Evolutionary conservation across 164 flowering plant genomes (phyloP).

Genomic region (Vitis riparia): DNA sequence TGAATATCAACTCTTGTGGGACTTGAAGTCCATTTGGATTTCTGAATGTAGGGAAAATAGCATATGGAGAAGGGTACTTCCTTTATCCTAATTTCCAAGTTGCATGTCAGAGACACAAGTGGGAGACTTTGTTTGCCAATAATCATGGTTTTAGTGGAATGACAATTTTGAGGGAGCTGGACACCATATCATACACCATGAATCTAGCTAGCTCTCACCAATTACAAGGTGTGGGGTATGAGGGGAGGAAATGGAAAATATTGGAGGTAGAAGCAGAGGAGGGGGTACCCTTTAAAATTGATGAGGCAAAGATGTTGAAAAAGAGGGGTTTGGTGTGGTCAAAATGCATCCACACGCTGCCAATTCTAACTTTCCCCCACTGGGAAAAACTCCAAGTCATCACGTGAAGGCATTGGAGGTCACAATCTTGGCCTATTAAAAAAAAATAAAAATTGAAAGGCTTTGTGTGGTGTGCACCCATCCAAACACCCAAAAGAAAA

Average conservation of each 20-base stretch:
- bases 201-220: constrained; percentile 18
- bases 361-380: constrained; percentile 26
- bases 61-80: no score
- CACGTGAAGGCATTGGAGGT: constrained; percentile 47
- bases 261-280: constrained; percentile 9
- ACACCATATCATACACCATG: constrained; percentile 15
- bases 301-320: background rate
- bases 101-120: background rate
- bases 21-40: no score
- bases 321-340: constrained; percentile 17
- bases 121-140: background rate
- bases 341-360: constrained; percentile 26
- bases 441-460: constrained; percentile 11
- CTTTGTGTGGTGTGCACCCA: constrained; percentile 21
- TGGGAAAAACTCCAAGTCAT: constrained; percentile 34
- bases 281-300: background rate
- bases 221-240: constrained; percentile 4
- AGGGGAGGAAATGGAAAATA: constrained; percentile 7
- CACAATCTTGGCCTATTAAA: constrained; percentile 28
- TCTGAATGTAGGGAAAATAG: no score
- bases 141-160: constrained; percentile 5
- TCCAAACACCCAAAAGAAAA: constrained; percentile 2
- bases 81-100: background rate
- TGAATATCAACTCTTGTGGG: no score
- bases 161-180: constrained; percentile 24